These are phyloP conservation scores for Croton setiger DNA, from an alignment of 441 rosid genomes.

Conservation along the genomic window DNA sequence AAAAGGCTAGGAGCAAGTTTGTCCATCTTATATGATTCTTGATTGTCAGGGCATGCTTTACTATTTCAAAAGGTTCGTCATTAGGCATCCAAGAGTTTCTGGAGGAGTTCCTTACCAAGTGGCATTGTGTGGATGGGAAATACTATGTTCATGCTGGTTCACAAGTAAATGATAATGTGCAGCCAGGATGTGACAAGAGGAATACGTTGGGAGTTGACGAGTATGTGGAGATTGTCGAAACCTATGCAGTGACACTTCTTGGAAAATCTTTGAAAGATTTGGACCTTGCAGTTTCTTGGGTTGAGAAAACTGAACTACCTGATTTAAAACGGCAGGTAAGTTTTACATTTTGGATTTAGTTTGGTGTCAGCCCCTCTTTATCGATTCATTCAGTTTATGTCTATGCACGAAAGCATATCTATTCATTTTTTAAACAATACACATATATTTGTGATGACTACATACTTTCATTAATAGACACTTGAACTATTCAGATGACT, in stretches of 20 bases:
- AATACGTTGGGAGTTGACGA: conserved; percentile 42
- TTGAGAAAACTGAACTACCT: conserved; percentile 70
- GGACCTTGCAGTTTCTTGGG: conserved; percentile 67
- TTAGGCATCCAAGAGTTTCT: conserved; percentile 54
- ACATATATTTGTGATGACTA: neutral
- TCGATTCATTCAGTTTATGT: neutral
- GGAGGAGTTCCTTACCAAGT: conserved; percentile 68
- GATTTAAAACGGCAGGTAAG: conserved; percentile 72
- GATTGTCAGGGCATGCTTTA: conserved; percentile 62
- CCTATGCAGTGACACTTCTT: conserved; percentile 57
- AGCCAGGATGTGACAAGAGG: conserved; percentile 35
- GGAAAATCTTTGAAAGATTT: conserved; percentile 47
- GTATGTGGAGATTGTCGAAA: conserved; percentile 63
- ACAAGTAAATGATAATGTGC: conserved; percentile 26
- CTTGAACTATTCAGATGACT: neutral
- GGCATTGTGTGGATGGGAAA: conserved; percentile 53
- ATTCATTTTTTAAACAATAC: neutral
- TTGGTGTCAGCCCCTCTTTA: neutral
- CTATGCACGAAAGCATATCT: neutral
- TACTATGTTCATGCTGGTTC: conserved; percentile 33
- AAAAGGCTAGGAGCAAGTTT: neutral
- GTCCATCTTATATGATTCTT: conserved; percentile 17
- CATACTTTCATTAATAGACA: neutral
- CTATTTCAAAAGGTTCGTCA: conserved; percentile 58
- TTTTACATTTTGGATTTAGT: conserved; percentile 1